Evolutionary conservation across 1,284 basidiomycete species (phyloP), one percentile per base, ranked within the genome.

Genomic region (Pseudozyma sp.): DNA sequence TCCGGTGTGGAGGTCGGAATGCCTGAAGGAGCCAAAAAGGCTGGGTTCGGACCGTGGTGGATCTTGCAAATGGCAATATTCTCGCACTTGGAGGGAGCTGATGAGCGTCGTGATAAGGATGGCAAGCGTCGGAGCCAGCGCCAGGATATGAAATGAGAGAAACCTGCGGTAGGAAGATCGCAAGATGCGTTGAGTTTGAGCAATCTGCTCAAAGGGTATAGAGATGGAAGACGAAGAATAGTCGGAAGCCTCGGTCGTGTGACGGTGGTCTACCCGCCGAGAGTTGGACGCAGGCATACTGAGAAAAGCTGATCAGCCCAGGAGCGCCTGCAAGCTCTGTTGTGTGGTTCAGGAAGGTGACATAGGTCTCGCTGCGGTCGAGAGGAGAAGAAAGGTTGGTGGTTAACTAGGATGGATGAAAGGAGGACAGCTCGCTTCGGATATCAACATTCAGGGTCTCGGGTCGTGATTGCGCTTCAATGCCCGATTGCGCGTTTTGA

Each of bases 61-160:
- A 21, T 65, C 54, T 40, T 65, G 54, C 6, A 74, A n/a, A 42
- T 74, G 66, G 52, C 72, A 75, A 2, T 63, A 51, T 34, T 70
- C 49, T 47, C 72, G 72, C 4, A 54, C 50, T 16, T 57, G 53
- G 16, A 75, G 35, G 1, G 67, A 44, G 13, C 54, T 67, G n/a
- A 51, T 19, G 8, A 75, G 58, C 9, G 60, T 52, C 6, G 53
- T 45, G 9, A 61, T 13, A n/a, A 75, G 44, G 45, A 67, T 54
- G 0, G 48, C 36, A 11, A 67, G 44, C 5, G 72, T 70, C 5
- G 72, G 72, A 1, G 70, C 16, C 8, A 75, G 57, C 5, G 72
- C 56, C 0, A 70, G 21, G 13, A 54, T 47, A 14, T 75, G 67
- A 11, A 47, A 57, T 38, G 55, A 64, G 51, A 67, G 59, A 51